Conservation (phyloP, 768 basidiomycete genomes). For the Coprinopsis cinerea region DNA sequence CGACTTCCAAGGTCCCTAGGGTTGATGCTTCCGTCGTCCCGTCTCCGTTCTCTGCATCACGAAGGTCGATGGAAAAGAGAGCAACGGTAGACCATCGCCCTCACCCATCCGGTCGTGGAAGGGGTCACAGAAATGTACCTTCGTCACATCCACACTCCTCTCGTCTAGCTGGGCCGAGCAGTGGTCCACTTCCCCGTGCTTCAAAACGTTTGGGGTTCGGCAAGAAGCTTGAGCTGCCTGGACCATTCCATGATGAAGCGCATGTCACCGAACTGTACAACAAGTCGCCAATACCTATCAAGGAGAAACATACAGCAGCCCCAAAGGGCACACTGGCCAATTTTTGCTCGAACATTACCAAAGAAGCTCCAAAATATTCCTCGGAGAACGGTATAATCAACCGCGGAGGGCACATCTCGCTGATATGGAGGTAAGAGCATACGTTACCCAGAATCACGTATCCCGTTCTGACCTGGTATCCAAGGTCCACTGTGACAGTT, state of each 20-base stretch:
- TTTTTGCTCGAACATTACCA: conserved; percentile 23
- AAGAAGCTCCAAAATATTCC: conserved; percentile 28
- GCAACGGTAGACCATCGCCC: conserved; percentile 3
- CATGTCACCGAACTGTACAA: conserved; percentile 28
- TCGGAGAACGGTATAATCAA: conserved; percentile 24
- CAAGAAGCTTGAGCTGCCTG: conserved; percentile 21
- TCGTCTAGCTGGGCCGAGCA: neutral
- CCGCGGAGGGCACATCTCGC: conserved; percentile 16
- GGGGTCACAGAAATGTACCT: neutral
- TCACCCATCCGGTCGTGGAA: neutral
- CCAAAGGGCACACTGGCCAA: conserved; percentile 40
- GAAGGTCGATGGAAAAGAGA: conserved; percentile 4
- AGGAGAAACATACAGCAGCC: conserved; percentile 24
- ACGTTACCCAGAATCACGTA: neutral
- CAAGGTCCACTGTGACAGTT: conserved; percentile 36
- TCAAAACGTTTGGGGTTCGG: neutral
- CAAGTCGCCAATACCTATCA: conserved; percentile 26
- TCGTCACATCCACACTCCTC: neutral
- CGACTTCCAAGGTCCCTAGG: conserved; percentile 25
- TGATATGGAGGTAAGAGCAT: conserved; percentile 40
- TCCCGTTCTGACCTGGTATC: neutral
- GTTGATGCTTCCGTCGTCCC: conserved; percentile 16
- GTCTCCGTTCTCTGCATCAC: conserved; percentile 15
- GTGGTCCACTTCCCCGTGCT: no score
- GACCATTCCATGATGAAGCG: conserved; percentile 28